phyloP scores from a whole-genome alignment of 176 grass and related monocot genomes.

The Cenchrus fungigraminus region DNA sequence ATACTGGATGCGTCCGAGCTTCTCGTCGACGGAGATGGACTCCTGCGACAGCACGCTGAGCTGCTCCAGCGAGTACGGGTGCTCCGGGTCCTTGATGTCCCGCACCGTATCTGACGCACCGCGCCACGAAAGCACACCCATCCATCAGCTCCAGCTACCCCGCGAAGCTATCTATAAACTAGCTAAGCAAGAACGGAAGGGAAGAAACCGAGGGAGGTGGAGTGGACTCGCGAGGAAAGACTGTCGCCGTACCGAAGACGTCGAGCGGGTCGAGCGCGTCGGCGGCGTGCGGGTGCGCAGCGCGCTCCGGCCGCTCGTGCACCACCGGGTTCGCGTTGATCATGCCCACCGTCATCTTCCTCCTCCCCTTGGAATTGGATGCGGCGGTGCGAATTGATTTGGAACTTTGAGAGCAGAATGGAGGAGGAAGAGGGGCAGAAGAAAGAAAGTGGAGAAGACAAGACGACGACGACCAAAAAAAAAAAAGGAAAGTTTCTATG shows the following conservation, averaged over 20 bases:
- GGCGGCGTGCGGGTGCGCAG: conserved; percentile 56
- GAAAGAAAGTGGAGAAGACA: not conserved
- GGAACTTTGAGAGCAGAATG: not conserved
- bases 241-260: conserved; percentile 61
- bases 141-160: not conserved
- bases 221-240: not conserved
- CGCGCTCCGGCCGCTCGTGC: conserved; percentile 74
- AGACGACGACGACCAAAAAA: conserved; percentile 10
- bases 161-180: conserved; percentile 1
- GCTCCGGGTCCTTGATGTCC: conserved; percentile 99
- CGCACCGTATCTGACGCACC: conserved; percentile 74
- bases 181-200: not conserved
- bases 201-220: conserved; percentile 3
- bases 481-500: not conserved
- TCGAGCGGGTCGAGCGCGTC: conserved; percentile 69
- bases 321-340: conserved; percentile 98
- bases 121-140: not conserved
- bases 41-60: conserved; percentile 97
- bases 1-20: conserved; percentile 90
- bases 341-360: conserved; percentile 89
- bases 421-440: not conserved
- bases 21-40: conserved; percentile 88
- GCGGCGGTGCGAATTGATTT: conserved; percentile 20
- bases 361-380: not conserved
- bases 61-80: conserved; percentile 99